Evolutionary conservation across 2,329 filamentous ascomycete genomes (phyloP), one percentile per base, ranked within the genome.

Genomic region (Ophiostoma pallidulum): DNA sequence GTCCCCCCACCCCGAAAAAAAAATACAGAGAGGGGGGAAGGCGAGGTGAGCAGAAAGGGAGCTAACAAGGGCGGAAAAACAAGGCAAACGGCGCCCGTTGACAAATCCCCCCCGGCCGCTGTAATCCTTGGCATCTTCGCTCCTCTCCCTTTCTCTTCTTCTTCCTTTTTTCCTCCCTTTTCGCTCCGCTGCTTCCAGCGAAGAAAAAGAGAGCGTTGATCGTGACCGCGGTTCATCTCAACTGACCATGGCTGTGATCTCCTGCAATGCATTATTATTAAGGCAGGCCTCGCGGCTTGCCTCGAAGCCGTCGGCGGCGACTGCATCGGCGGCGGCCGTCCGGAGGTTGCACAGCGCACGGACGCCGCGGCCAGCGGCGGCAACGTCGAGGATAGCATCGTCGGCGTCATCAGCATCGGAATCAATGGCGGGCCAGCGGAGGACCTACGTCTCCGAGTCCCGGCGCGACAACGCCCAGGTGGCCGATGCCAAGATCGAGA

Each of bases 381-480:
- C 40, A 48, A 24, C 45, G 16, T 8, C 33, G 14, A n/a, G 39
- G 20, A 28, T 35, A 20, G 20, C 35, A 7, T 18, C 31, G 18
- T 16, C 47, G 54, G 55, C 43, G 55, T 57, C 42, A 19, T 10
- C 43, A 12, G 16, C 39, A 10, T 18, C 42, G 36, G 24, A 12
- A 10, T 16, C 13, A 20, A 24, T 28, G 16, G 16, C 48, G 16
- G 20, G 22, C 22, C 45, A 37, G 29, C 49, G 45, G 42, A 78
- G 87, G 62, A 75, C 71, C 58, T 95, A 95, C 74, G 89, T 95
- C 54, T 85, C 87, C 24, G 84, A 90, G 69, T 84, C 86, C 52
- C 88, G 84, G 71, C 75, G 80, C 55, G 81, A 86, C 58, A 77
- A 80, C 65, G 87, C 88, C 43, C 87, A 89, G 62, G 85, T 95